phyloP scores from a whole-genome alignment of 345 rosid species.

The Odontarrhena argentea region DNA sequence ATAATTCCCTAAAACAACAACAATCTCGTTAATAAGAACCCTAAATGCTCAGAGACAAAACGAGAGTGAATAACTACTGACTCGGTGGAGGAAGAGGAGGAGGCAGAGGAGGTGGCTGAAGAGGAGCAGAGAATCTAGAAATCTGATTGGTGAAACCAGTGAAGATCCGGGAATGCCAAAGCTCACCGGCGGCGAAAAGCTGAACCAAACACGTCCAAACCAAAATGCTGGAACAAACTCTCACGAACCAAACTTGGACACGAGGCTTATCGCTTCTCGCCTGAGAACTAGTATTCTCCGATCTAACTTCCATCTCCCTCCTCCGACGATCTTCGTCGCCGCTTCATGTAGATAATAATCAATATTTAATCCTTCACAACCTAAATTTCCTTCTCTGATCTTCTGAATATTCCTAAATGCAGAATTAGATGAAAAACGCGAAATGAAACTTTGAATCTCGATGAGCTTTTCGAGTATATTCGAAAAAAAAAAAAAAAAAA shows the following conservation, averaged over 20 bases:
- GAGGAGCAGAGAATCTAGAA: slow-evolving; percentile 46
- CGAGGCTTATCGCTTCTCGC: slow-evolving; percentile 73
- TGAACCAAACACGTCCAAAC: slow-evolving; percentile 98
- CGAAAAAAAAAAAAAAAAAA: neutral
- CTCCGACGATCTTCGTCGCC: slow-evolving; percentile 65
- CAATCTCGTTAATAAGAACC: slow-evolving; percentile 7
- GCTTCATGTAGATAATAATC: slow-evolving; percentile 50
- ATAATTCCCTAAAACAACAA: slow-evolving; percentile 62
- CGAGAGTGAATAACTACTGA: slow-evolving; percentile 37
- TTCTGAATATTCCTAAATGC: neutral
- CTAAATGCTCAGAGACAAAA: slow-evolving; percentile 1
- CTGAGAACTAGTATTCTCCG: slow-evolving; percentile 48
- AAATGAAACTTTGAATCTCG: slow-evolving; percentile 35
- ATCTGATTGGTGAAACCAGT: slow-evolving; percentile 54
- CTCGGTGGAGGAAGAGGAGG: slow-evolving; percentile 61
- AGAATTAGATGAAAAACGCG: slow-evolving; percentile 29
- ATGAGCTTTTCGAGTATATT: slow-evolving; percentile 7
- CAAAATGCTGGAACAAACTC: slow-evolving; percentile 89
- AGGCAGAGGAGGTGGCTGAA: slow-evolving; percentile 44
- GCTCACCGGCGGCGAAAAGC: slow-evolving; percentile 79
- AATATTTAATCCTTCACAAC: neutral
- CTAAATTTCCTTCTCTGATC: slow-evolving; percentile 24
- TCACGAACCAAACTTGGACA: slow-evolving; percentile 77
- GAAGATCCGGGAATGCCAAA: slow-evolving; percentile 75
- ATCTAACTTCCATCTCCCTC: slow-evolving; percentile 84